Conservation (phyloP, 306 rosid species). For the Argentina anserina region DNA sequence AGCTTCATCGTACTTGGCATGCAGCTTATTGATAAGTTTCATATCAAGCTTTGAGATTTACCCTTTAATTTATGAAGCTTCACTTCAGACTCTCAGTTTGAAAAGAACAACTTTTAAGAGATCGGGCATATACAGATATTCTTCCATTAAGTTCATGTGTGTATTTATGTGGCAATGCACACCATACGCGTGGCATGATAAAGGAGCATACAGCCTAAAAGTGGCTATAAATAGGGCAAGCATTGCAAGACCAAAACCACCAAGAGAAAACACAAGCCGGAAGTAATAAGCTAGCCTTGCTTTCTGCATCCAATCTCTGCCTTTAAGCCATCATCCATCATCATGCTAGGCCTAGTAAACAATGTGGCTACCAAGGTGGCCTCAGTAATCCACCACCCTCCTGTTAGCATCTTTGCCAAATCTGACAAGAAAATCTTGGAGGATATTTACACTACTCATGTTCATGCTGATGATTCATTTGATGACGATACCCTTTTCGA, state of each 20-base stretch:
- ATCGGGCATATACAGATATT: too few species aligned
- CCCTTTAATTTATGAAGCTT: too few species aligned
- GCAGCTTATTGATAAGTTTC: too few species aligned
- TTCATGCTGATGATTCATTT: conserved; percentile 35
- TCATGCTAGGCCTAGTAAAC: background rate
- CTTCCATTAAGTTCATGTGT: background rate
- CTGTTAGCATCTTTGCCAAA: conserved; percentile 31
- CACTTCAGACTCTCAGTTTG: too few species aligned
- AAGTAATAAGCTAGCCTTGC: too few species aligned
- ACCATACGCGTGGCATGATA: background rate
- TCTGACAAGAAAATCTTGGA: conserved; percentile 49
- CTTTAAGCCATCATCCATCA: background rate
- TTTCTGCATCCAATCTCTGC: background rate
- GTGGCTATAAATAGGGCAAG: background rate
- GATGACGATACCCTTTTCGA: conserved; percentile 48
- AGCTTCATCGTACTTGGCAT: too few species aligned
- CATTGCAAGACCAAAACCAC: background rate
- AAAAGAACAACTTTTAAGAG: too few species aligned
- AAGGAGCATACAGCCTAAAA: background rate
- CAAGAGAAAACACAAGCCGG: background rate
- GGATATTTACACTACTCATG: conserved; percentile 46
- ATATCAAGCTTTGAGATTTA: too few species aligned
- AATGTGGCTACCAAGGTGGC: conserved; percentile 11
- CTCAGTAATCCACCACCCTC: background rate
- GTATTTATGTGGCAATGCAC: background rate